A percentile compares a stretch with the other conserved stretches of the same genome.
These are phyloP conservation scores for Pythium dissimile DNA, from an alignment of 352 stramenopile genomes.

Conservation along the genomic window DNA sequence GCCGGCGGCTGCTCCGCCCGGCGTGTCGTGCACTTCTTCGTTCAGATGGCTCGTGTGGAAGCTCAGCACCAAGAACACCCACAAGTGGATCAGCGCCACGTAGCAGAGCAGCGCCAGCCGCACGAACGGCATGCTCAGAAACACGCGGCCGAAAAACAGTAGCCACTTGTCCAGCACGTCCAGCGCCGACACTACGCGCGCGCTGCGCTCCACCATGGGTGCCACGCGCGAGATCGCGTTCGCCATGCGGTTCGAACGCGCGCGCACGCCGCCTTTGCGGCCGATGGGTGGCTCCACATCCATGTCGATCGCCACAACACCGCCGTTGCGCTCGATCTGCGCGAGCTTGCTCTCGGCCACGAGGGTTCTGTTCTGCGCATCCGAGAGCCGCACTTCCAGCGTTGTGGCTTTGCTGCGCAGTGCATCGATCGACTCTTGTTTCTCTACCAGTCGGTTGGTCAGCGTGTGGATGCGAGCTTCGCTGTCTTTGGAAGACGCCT, in stretches of 20 bases:
- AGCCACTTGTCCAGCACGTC: constrained; percentile 72
- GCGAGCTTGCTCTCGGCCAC: constrained; percentile 55
- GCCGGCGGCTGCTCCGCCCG: constrained; percentile 16
- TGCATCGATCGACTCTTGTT: constrained; percentile 74
- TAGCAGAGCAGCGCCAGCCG: constrained; percentile 75
- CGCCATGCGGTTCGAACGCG: constrained; percentile 61
- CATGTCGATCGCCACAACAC: constrained; percentile 51
- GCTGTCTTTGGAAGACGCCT: constrained; percentile 24
- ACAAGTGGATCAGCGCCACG: constrained; percentile 77
- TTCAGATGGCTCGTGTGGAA: constrained; percentile 87
- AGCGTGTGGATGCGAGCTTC: constrained; percentile 73
- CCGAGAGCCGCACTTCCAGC: constrained; percentile 64
- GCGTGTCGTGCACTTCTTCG: constrained; percentile 57
- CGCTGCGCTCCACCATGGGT: constrained; percentile 68
- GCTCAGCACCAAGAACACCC: constrained; percentile 83
- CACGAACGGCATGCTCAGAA: constrained; percentile 69
- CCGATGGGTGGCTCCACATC: constrained; percentile 48
- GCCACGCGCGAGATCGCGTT: constrained; percentile 59
- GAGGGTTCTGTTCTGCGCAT: constrained; percentile 40
- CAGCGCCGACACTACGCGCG: constrained; percentile 54
- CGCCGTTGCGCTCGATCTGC: constrained; percentile 62
- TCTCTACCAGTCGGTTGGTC: constrained; percentile 78
- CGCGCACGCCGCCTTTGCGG: constrained; percentile 24
- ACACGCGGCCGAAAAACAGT: constrained; percentile 74
- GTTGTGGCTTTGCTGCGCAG: constrained; percentile 64